Evolutionary conservation across 164 flowering plant genomes (phyloP).

Genomic region (Protea cynaroides): DNA sequence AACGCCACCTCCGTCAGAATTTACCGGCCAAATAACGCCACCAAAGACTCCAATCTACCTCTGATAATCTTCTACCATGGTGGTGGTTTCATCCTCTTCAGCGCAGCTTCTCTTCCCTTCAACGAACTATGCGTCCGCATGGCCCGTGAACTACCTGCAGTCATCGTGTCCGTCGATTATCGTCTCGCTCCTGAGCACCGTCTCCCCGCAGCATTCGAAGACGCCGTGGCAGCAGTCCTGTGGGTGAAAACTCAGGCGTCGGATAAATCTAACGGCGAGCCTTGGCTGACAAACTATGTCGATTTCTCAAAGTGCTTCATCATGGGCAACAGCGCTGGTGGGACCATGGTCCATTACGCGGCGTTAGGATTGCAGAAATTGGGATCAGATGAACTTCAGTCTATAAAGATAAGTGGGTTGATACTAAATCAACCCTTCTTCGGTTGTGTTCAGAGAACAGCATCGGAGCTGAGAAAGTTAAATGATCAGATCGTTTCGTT

Average conservation of each 20-base stretch:
- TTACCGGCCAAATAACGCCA: constrained; percentile 40
- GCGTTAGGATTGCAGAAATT: constrained; percentile 29
- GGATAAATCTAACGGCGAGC: constrained; percentile 32
- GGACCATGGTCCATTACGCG: constrained; percentile 45
- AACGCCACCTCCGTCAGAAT: constrained; percentile 36
- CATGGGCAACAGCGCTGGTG: constrained; percentile 67
- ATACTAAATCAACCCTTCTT: constrained; percentile 37
- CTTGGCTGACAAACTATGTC: constrained; percentile 38
- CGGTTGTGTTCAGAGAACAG: constrained; percentile 19
- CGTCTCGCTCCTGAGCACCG: constrained; percentile 4
- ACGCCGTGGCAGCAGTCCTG: constrained; percentile 22
- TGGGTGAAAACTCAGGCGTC: constrained; percentile 16
- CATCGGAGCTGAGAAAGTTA: constrained; percentile 19
- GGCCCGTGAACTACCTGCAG: background rate
- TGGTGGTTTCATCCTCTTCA: background rate
- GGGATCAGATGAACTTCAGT: constrained; percentile 28
- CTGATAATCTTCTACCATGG: background rate
- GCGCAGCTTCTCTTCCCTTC: background rate
- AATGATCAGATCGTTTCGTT: constrained; percentile 24
- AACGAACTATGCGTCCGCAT: background rate
- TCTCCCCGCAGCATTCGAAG: constrained; percentile 11
- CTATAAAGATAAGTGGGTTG: constrained; percentile 20
- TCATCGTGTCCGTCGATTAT: constrained; percentile 2
- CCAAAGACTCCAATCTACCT: constrained; percentile 1
- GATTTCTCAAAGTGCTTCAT: constrained; percentile 47